Base-by-base conservation (phyloP, 768 basidiomycete genomes). In the Leccinum olivaceopallidum region DNA sequence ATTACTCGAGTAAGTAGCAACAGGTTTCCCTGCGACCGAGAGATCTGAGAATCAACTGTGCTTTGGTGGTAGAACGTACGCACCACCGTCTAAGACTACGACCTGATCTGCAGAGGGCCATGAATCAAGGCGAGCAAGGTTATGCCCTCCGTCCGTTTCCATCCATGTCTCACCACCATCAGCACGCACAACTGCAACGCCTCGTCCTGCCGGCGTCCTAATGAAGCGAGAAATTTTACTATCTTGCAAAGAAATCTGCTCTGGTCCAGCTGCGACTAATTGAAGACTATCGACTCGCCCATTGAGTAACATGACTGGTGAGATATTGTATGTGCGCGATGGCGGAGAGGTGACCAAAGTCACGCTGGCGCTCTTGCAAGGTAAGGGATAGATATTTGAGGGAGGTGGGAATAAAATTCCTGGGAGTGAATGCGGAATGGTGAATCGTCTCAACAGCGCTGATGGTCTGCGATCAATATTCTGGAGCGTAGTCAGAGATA, bases 401-500 rank as follows among this genome's bases (percentile, higher is more conserved):
- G 87, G 88, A 52, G 76, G 75, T 14, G 68, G 70, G 55, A 80
- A 77, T 47, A 89, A 75, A 16, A 80, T 69, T 12, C 75, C 75
- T 16, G 87, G 80, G 16, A 77, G 78, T 1, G 84, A 83, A 59
- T 90, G 86, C 50, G 90, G 85, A 20, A 94, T 74, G 3, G 83
- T 86, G 72, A 92, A 90, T 60, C 89, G 87, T 67, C 82, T 84
- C 30, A 94, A 78, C 4, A 94, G 78, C 3, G 91, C 93, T 9
- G 95, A 95, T 7, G 95, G 95, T 65, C 88, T 84, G 16, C 90
- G 81, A 69, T 96, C 94, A 64, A 97, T 85, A 74, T 96, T 94
- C 94, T 95, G 63, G 34, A 49, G 48, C 49, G 47, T 57, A 28
- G 51, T 69, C 20, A 69, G 50, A 48, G 16, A 18, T 55, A 22